Evolutionary conservation across 2,329 filamentous ascomycete species (phyloP).

Genomic region (Cryphonectria naterciae): DNA sequence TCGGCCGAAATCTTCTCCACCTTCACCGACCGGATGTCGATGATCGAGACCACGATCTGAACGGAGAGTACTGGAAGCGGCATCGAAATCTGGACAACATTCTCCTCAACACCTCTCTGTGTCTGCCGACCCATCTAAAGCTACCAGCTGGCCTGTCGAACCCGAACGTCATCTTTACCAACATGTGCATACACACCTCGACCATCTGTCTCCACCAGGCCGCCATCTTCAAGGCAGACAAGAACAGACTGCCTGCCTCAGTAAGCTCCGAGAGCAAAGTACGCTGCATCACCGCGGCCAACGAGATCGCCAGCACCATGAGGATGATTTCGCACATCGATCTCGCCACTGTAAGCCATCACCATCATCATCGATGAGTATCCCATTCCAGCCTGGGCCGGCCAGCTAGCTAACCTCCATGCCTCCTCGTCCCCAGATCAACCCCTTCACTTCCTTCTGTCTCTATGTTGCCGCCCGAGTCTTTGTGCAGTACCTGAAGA

Average conservation of each 20-base stretch:
- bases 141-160: constrained; percentile 76
- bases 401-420: background rate
- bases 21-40: constrained; percentile 83
- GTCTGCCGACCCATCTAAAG: constrained; percentile 79
- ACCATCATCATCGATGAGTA: background rate
- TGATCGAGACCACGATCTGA: constrained; percentile 83
- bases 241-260: constrained; percentile 75
- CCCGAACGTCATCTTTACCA: constrained; percentile 87
- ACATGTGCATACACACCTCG: constrained; percentile 96
- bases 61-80: constrained; percentile 94
- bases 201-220: constrained; percentile 98
- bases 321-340: constrained; percentile 91
- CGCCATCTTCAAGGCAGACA: constrained; percentile 96
- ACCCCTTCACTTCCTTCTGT: constrained; percentile 93
- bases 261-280: constrained; percentile 90
- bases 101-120: constrained; percentile 82
- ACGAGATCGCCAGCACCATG: constrained; percentile 95
- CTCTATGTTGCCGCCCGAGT: constrained; percentile 94
- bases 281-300: constrained; percentile 88
- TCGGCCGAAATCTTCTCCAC: constrained; percentile 89
- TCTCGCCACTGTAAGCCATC: constrained; percentile 69
- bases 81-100: constrained; percentile 90
- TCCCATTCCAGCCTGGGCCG: background rate
- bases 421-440: constrained; percentile 65
- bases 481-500: constrained; percentile 96